phyloP scores from a whole-genome alignment of 441 rosid species.

The Arabidopsis lyrata region DNA sequence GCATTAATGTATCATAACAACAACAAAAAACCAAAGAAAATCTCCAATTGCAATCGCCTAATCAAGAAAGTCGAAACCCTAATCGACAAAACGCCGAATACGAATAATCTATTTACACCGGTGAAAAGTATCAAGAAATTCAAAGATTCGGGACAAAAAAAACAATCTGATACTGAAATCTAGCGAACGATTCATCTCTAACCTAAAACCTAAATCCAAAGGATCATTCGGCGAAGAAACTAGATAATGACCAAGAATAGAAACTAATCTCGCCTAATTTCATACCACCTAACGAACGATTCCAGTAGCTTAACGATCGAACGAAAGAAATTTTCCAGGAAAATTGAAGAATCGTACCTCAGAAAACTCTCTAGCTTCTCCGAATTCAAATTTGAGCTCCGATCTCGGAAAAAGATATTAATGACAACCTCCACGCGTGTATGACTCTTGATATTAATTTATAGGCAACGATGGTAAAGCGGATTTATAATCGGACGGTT shows the following conservation, averaged over 20 bases:
- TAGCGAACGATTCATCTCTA: not conserved
- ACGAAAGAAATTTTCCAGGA: not conserved
- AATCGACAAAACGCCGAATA: not conserved
- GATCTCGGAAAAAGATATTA: not conserved
- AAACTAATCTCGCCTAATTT: slow-evolving; percentile 6
- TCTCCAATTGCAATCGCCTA: not conserved
- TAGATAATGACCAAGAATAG: not conserved
- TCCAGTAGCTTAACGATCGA: not conserved
- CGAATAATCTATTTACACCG: not conserved
- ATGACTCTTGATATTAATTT: slow-evolving; percentile 43
- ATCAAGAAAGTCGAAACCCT: not conserved
- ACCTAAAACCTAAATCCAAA: slow-evolving; percentile 28
- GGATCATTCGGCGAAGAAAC: not conserved
- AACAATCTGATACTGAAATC: not conserved
- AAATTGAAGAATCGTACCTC: slow-evolving; percentile 14
- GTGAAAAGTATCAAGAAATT: not conserved
- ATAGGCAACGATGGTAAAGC: slow-evolving; percentile 33
- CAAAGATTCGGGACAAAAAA: not conserved
- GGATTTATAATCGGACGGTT: slow-evolving; percentile 53
- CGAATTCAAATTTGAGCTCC: slow-evolving; percentile 29
- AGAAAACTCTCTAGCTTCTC: slow-evolving; percentile 5
- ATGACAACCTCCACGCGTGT: not conserved
- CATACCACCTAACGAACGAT: not conserved
- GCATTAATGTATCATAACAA: not conserved
- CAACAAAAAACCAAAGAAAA: no score